A percentile compares a stretch with the other conserved stretches of the same genome.
Conservation (phyloP, 2,329 filamentous ascomycete species). For the Cladosporium sp. region DNA sequence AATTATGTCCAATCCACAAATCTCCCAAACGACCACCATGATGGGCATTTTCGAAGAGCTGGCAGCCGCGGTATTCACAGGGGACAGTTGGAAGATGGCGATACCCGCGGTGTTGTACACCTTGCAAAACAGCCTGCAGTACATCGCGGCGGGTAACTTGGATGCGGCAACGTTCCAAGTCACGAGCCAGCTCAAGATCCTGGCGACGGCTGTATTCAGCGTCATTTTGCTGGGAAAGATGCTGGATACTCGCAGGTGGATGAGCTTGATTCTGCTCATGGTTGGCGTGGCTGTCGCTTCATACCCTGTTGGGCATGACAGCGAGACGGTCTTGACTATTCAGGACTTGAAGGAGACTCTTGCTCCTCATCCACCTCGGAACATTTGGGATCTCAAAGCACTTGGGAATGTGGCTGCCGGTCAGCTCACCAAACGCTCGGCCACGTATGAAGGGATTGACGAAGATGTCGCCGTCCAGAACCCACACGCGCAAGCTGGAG, state of each 20-base stretch:
- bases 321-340: conserved; percentile 49
- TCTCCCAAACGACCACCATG: conserved; percentile 63
- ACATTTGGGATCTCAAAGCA: conserved; percentile 70
- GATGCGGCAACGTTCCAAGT: conserved; percentile 92
- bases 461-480: conserved; percentile 51
- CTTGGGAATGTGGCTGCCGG: conserved; percentile 48
- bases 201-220: conserved; percentile 84
- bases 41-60: conserved; percentile 66
- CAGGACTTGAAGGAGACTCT: conserved; percentile 58
- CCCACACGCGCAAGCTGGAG: conserved; percentile 66
- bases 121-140: conserved; percentile 88
- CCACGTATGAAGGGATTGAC: conserved; percentile 85
- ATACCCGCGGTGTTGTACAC: conserved; percentile 87
- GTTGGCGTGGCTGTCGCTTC: conserved; percentile 69
- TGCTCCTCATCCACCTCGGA: conserved; percentile 66
- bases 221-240: conserved; percentile 68
- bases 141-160: conserved; percentile 83
- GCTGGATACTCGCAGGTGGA: conserved; percentile 71
- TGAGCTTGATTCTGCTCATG: conserved; percentile 72
- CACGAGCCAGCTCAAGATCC: conserved; percentile 89
- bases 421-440: conserved; percentile 64
- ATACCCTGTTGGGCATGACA: conserved; percentile 33
- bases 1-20: conserved; percentile 71
- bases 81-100: conserved; percentile 91
- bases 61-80: conserved; percentile 73